A percentile compares a stretch with the other conserved stretches of the same genome.
phyloP scores from a whole-genome alignment of 768 basidiomycete genomes.

The Termitomyces sp. region DNA sequence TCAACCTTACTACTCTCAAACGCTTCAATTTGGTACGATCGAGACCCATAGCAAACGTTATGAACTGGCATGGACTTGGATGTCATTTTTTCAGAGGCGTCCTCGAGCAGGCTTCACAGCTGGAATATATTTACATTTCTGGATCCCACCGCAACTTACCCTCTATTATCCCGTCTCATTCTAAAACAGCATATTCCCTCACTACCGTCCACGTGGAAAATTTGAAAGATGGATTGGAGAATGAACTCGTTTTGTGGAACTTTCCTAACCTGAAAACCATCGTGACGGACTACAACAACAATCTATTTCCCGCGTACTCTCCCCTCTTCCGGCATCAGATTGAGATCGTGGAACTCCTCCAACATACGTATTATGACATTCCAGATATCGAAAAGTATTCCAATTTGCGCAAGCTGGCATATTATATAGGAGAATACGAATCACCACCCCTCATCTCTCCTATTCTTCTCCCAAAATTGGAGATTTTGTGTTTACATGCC shows the following conservation, averaged over 20 bases:
- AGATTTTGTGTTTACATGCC: slow-evolving; percentile 1
- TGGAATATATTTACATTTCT: too few species aligned
- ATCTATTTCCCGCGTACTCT: not conserved
- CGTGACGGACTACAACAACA: slow-evolving; percentile 7
- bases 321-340: slow-evolving; percentile 8
- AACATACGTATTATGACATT: not conserved
- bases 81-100: slow-evolving; percentile 6
- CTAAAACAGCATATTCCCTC: too few species aligned
- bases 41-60: too few species aligned
- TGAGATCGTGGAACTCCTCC: slow-evolving; percentile 8
- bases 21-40: too few species aligned
- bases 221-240: slow-evolving; percentile 2
- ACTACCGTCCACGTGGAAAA: not conserved
- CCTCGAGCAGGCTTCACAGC: not conserved
- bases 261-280: slow-evolving; percentile 8
- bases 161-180: too few species aligned
- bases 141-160: too few species aligned
- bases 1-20: slow-evolving; percentile 2
- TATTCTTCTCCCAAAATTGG: not conserved
- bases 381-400: slow-evolving; percentile 3
- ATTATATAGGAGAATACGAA: not conserved
- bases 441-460: not conserved
- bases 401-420: slow-evolving; percentile 7
- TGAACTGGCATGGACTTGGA: slow-evolving; percentile 1
- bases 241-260: not conserved